Evolutionary conservation across 306 rosid genomes (phyloP).

Genomic region (Fagus sylvatica): DNA sequence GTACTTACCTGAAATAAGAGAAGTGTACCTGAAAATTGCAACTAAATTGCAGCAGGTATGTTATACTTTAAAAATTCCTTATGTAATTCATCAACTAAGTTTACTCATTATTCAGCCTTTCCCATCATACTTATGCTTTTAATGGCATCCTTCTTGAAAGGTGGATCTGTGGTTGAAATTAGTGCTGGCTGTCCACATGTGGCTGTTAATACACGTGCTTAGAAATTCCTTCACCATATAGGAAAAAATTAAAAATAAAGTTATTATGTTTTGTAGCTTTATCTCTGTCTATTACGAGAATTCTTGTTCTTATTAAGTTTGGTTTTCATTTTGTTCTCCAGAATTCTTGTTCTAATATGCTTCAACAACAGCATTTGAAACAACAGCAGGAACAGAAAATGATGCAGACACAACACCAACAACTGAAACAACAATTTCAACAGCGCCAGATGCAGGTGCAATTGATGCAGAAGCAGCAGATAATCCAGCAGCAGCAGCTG

Average conservation of each 20-base stretch:
- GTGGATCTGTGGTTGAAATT: neutral
- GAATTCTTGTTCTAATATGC: constrained; percentile 70
- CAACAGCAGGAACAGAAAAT: constrained; percentile 69
- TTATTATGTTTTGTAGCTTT: constrained; percentile 1
- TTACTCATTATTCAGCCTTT: constrained; percentile 13
- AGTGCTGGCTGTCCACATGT: constrained; percentile 4
- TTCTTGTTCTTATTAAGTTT: constrained; percentile 19
- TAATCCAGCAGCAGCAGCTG: constrained; percentile 36
- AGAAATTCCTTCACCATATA: neutral
- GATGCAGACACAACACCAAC: constrained; percentile 40
- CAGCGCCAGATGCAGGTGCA: constrained; percentile 36
- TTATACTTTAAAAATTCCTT: neutral
- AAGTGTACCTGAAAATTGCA: constrained; percentile 58
- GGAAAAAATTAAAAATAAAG: neutral
- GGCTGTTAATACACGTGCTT: constrained; percentile 14
- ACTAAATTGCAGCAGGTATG: constrained; percentile 65
- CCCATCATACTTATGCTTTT: constrained; percentile 5
- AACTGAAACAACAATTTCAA: constrained; percentile 44
- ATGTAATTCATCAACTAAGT: constrained; percentile 4
- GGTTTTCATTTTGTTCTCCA: constrained; percentile 27
- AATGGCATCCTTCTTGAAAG: constrained; percentile 13
- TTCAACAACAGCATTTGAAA: constrained; percentile 68
- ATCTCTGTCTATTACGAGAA: neutral
- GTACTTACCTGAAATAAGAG: constrained; percentile 59
- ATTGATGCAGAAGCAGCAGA: constrained; percentile 52